A percentile compares a stretch with the other conserved stretches of the same genome.
phyloP scores from a whole-genome alignment of 805 yeast genomes.

The Hanseniaspora mollemarum region DNA sequence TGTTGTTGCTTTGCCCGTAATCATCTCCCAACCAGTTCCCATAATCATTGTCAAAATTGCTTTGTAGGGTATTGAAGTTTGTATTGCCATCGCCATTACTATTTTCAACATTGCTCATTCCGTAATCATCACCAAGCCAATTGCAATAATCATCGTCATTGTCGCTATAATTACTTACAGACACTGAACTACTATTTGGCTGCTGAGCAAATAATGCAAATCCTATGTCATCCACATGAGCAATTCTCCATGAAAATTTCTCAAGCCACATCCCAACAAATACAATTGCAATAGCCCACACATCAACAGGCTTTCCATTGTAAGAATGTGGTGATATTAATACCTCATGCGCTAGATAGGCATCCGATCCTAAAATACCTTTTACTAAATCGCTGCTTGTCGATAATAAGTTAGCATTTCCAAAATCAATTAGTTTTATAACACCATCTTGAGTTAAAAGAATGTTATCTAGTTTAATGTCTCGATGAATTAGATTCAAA shows the following conservation, averaged over 20 bases:
- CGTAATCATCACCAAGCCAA: slow-evolving; percentile 47
- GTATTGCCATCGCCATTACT: slow-evolving; percentile 1
- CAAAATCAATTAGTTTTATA: slow-evolving; percentile 82
- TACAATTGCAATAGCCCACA: slow-evolving; percentile 89
- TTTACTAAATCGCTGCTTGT: slow-evolving; percentile 36
- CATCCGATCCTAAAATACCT: slow-evolving; percentile 93
- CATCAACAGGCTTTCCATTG: slow-evolving; percentile 79
- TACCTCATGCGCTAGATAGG: slow-evolving; percentile 90
- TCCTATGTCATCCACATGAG: slow-evolving; percentile 58
- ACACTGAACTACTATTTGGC: slow-evolving; percentile 24
- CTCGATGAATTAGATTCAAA: slow-evolving; percentile 80
- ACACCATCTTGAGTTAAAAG: slow-evolving; percentile 68
- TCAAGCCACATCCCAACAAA: slow-evolving; percentile 80
- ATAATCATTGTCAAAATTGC: slow-evolving; percentile 4
- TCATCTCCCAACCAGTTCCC: slow-evolving; percentile 15
- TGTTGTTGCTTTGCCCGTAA: slow-evolving; percentile 14
- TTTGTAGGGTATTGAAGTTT: background rate
- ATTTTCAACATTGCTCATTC: slow-evolving; percentile 36
- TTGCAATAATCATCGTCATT: background rate
- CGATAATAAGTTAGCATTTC: slow-evolving; percentile 66
- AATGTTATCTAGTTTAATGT: slow-evolving; percentile 84
- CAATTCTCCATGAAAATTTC: slow-evolving; percentile 92
- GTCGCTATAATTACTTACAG: background rate
- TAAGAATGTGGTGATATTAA: slow-evolving; percentile 38
- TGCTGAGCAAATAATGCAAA: slow-evolving; percentile 52